These are phyloP conservation scores for Fusarium sp. DNA, from an alignment of 2,329 filamentous ascomycete species.

Conservation along the genomic window DNA sequence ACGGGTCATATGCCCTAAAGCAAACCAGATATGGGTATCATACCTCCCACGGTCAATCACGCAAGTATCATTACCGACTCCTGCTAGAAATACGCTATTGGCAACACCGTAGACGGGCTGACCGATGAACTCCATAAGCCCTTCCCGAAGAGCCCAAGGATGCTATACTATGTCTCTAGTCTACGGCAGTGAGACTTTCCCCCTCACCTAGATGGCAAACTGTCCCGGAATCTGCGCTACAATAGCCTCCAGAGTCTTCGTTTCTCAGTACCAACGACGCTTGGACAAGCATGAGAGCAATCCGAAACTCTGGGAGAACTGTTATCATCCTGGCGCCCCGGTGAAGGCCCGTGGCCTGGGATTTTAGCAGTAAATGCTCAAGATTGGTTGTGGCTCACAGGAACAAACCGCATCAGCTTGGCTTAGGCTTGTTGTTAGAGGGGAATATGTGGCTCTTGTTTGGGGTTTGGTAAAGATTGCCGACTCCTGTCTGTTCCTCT, in stretches of 20 bases:
- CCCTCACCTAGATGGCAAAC: too few relatives aligned
- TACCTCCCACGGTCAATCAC: accelerated
- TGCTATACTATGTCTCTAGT: background rate
- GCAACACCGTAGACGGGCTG: accelerated
- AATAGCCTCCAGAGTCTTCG: accelerated
- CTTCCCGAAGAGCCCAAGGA: accelerated
- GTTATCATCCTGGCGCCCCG: accelerated
- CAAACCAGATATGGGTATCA: background rate
- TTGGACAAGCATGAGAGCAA: background rate
- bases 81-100: accelerated
- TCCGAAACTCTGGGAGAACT: accelerated
- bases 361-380: too few relatives aligned
- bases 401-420: accelerated
- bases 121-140: background rate
- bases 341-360: too few relatives aligned
- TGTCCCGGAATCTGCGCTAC: accelerated
- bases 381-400: accelerated
- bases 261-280: background rate
- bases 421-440: background rate
- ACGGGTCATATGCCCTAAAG: accelerated
- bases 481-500: background rate
- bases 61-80: accelerated
- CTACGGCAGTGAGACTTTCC: background rate
- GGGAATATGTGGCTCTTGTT: too few relatives aligned
- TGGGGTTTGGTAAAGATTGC: background rate